Evolutionary conservation across 805 yeast species (phyloP), one percentile per base, ranked within the genome.

Genomic region (Candida montana): DNA sequence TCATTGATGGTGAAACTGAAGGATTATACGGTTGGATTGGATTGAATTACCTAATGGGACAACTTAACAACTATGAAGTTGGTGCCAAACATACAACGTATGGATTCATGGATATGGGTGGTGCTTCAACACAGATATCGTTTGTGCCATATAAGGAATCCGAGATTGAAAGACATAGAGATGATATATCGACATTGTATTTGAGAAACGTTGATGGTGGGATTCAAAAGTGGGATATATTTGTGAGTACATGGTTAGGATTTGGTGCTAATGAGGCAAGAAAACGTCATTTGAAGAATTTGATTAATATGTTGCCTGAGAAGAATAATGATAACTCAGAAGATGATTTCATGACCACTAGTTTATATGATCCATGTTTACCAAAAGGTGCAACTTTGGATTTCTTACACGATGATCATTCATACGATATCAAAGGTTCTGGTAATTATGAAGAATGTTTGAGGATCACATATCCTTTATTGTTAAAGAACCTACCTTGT

Each of bases 81-180:
- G 45, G 45, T 11, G 41, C 48, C 2, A 59, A 57, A 10, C 83
- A 75, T 52, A 62, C 63, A n/a, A 79, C 95, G 0, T 81, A 75
- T 49, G 99, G 99, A 5, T 91, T 93, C 53, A 83, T 93, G 91
- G 99, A 93, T 61, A 93, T 93, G 99, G 99, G 99, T 13, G 99
- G 99, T 12, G 99, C 99, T 0, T 88, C 96, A 2, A 88, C 96
- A 0, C 99, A 93, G 58, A 77, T 93, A 18, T 95, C 98, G 8
- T 93, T 90, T 71, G 89, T 85, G 8, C 97, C 97, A 0, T 73
- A 79, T 4, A 71, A 73, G 31, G 48, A 54, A 4, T 67, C 72
- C n/a, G 89, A 87, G 46, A 62, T 83, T 7, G 63, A 59, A 20
- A 73, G 72, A 47, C 95, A 88, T 59, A 58, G 64, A 32, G 90